Conservation (phyloP, 345 rosid genomes). For the Eucalyptus tenuipes region DNA sequence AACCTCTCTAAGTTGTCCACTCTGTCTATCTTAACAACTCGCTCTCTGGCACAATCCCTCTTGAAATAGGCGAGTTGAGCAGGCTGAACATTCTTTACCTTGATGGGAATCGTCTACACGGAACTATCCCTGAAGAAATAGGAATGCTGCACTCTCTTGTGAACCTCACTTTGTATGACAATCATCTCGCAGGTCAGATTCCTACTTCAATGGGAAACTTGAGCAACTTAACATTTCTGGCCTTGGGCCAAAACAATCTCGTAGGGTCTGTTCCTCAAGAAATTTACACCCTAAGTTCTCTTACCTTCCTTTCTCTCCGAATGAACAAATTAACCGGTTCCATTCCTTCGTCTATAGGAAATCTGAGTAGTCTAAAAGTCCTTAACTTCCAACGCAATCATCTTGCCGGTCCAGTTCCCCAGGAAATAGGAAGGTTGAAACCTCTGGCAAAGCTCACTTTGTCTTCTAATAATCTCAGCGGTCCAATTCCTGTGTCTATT, state of each 20-base stretch:
- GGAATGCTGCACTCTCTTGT: background rate
- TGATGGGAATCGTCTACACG: background rate
- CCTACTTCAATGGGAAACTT: background rate
- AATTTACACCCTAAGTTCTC: background rate
- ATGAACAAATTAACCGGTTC: background rate
- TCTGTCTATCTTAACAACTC: background rate
- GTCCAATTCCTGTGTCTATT: background rate
- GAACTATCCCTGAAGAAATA: background rate
- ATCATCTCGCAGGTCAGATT: background rate
- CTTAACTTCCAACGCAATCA: background rate
- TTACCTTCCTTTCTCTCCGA: background rate
- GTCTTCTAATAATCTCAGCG: background rate
- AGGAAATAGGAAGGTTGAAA: background rate
- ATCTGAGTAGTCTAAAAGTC: background rate
- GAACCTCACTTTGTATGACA: background rate
- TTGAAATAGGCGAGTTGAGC: background rate
- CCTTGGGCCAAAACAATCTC: background rate
- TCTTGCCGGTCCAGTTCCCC: background rate
- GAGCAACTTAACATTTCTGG: background rate
- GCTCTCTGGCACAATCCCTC: background rate
- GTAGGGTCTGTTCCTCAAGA: background rate
- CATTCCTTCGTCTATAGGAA: background rate
- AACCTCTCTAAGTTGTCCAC: conserved; percentile 4
- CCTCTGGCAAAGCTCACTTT: background rate
- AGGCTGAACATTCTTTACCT: background rate